Percentiles rank a stretch among this genome's conserved stretches.
phyloP scores from a whole-genome alignment of 257 asterid genomes.

The Nicotiana tomentosiformis region DNA sequence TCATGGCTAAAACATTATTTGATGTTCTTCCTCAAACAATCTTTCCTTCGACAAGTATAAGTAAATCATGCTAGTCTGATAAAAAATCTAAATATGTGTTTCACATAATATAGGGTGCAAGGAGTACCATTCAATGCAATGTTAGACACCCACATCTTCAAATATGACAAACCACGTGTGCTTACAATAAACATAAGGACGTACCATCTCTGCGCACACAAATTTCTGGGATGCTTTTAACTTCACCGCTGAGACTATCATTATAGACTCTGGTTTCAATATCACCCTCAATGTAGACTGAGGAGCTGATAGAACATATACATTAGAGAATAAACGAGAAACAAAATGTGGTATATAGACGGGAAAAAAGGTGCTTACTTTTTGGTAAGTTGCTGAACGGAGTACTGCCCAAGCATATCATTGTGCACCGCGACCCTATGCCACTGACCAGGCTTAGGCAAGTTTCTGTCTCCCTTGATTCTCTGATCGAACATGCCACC shows the following conservation, averaged over 20 bases:
- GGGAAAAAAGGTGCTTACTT: constrained; percentile 37
- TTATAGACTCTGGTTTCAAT: constrained; percentile 96
- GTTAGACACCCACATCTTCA: not conserved
- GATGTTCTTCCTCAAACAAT: not conserved
- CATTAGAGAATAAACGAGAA: constrained; percentile 24
- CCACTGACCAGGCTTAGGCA: constrained; percentile 93
- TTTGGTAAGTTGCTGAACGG: constrained; percentile 80
- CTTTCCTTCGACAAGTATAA: not conserved
- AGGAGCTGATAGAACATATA: constrained; percentile 59
- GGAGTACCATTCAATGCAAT: not conserved
- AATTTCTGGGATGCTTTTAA: constrained; percentile 90
- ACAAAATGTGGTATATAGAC: not conserved
- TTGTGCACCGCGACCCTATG: constrained; percentile 96
- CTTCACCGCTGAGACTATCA: constrained; percentile 81
- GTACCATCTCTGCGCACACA: constrained; percentile 95
- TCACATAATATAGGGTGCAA: not conserved
- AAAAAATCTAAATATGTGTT: not conserved
- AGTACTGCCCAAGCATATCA: constrained; percentile 73
- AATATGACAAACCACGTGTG: not conserved
- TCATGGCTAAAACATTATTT: not conserved
- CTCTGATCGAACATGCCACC: constrained; percentile 98
- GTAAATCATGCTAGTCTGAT: not conserved
- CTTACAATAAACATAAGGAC: constrained; percentile 2
- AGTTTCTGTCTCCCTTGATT: constrained; percentile 37
- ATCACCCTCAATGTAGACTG: constrained; percentile 95